A percentile compares a stretch with the other conserved stretches of the same genome.
Conservation (phyloP, 1,139 yeast species). For the Pneumocystis murina region DNA sequence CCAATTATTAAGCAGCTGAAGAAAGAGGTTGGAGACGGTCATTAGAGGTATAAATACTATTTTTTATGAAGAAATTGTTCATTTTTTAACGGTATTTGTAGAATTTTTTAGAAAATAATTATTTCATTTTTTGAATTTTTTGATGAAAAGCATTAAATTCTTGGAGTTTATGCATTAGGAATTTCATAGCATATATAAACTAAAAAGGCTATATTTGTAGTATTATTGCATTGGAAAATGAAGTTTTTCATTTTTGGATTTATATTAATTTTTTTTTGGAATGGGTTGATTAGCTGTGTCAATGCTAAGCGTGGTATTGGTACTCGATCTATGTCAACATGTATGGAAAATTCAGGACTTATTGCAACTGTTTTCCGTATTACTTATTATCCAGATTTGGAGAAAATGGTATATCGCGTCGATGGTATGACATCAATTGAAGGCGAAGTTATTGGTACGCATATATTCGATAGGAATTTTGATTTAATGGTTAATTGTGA, state of each 20-base stretch:
- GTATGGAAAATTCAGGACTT: constrained; percentile 82
- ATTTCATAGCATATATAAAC: background rate
- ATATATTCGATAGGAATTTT: background rate
- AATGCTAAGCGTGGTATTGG: constrained; percentile 11
- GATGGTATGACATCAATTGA: constrained; percentile 69
- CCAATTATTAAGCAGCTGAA: background rate
- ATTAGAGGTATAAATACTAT: background rate
- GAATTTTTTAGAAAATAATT: background rate
- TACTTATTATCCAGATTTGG: constrained; percentile 48
- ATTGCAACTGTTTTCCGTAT: constrained; percentile 81
- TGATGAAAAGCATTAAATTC: background rate
- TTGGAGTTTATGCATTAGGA: background rate
- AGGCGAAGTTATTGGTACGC: constrained; percentile 38
- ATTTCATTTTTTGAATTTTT: background rate
- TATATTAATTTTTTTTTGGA: background rate
- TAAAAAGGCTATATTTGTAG: background rate
- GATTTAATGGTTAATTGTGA: background rate
- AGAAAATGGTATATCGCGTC: constrained; percentile 48
- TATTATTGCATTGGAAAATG: background rate
- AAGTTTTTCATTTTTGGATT: background rate
- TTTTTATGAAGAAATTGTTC: background rate
- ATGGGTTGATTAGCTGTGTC: background rate
- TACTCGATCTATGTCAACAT: constrained; percentile 55
- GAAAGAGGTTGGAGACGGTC: no score
- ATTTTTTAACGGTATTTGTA: background rate